Base-by-base conservation (phyloP, 768 basidiomycete species). In the Tremella mesenterica region DNA sequence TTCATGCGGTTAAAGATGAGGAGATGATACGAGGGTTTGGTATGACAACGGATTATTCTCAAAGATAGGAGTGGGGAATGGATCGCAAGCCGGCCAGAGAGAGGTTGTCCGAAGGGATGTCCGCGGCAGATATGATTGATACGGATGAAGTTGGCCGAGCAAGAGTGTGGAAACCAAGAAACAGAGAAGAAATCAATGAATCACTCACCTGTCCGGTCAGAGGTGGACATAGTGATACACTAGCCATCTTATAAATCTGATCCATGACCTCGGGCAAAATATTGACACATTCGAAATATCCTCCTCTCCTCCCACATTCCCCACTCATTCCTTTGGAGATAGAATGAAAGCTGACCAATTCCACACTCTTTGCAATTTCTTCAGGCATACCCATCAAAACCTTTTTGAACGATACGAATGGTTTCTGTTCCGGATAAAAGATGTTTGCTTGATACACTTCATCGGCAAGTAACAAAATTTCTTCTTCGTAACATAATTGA, bases 401-500 rank as follows among this genome's bases (percentile, higher is more conserved):
- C 74, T 89, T 86, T 74, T 96, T 96, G 81, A 99, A 97, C 9
- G 86, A 89, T 46, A 83, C 81, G 80, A 99, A 99, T 0, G 86
- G 80, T 71, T 86, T 82, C 36, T 75, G 77, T 4, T 61, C 44
- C 3, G 64, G 65, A 41, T 79, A 77, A 77, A 92, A 91, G 39
- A 97, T 80, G 77, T 97, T 97, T 63, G 76, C 76, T 75, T 99
- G 93, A 79, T 99, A 96, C n/a, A 99, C 93, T 73, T 99, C 93
- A 73, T 99, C 93, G 0, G 93, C 93, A 59, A 97, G 81, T 47
- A 99, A 81, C 20, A 93, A 85, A 53, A 99, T 82, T 6, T 78
- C 77, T 75, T 96, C 77, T 60, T 85, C 78, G 69, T 91, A 86
- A 75, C 90, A 93, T 9, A 97, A 74, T 25, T 81, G 75, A n/a